Base-by-base conservation (phyloP, 2,329 filamentous ascomycete genomes). In the Mollisiaceae sp. region DNA sequence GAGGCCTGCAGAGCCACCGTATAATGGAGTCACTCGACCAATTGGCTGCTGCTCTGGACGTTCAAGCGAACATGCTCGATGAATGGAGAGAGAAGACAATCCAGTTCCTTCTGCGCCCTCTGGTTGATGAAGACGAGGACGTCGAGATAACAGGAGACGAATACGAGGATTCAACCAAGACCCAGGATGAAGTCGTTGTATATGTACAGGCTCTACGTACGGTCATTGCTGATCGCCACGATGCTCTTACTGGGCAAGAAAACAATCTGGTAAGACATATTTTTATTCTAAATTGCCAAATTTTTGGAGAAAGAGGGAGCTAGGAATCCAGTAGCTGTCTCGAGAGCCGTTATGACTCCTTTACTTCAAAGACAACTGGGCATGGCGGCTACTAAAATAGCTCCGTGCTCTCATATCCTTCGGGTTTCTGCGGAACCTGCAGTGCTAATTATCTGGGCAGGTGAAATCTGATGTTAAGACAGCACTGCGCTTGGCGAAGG, bases 101-200 rank as follows among this genome's bases (percentile, higher is more conserved):
- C 20, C 84, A 90, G 62, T 85, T 94, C 22, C 82, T 97, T 11
- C 79, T 91, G 12, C 85, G 88, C 66, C 88, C 92, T 0, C 82
- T 98, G 1, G 87, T 98, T 20, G 95, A 98, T 71, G 89, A 95
- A 73, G 93, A 97, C 47, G 87, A 88, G 18, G 82, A 81, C n/a
- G 78, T 85, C 11, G 92, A 97, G 65, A 85, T 88, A 2, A 94
- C 93, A 12, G 95, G 95, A 27, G 90, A 97, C 65, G 95, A 98
- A 76, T 95, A 97, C 68, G 91, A 93, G 70, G 87, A 91, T 38
- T 97, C 94, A 0, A 92, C 93, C 0, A 92, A 92, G 76, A 85
- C 90, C 55, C 94, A 98, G 78, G 94, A 97, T 67, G 89, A 96
- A 75, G 86, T 97, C 50, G 92, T 94, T 78, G 91, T 91, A 8